A percentile compares a stretch with the other conserved stretches of the same genome.
Evolutionary conservation across 179 eudicot genomes (phyloP).

Genomic region (Nepenthes alata): DNA sequence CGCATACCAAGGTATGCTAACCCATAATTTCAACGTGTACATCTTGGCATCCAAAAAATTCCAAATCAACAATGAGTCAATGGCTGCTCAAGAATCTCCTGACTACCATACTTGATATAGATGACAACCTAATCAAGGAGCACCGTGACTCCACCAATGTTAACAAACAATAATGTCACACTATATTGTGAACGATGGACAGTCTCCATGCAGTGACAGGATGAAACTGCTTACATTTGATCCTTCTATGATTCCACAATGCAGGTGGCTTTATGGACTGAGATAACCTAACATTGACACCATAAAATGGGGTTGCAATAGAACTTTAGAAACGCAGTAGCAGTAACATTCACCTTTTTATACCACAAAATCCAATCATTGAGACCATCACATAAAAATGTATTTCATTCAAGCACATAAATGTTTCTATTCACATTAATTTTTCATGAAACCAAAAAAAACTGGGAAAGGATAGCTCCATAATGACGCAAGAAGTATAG

Average conservation of each 20-base stretch:
- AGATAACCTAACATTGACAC: neutral
- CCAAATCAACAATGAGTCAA: neutral
- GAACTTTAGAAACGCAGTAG: neutral
- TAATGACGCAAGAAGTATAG: slow-evolving; percentile 1
- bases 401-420: too few species aligned
- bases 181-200: too few species aligned
- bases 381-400: neutral
- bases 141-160: too few species aligned
- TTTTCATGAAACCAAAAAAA: too few species aligned
- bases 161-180: too few species aligned
- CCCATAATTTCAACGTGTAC: neutral
- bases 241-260: too few species aligned
- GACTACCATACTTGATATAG: too few species aligned
- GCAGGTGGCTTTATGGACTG: too few species aligned
- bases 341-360: neutral
- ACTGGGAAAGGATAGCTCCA: neutral
- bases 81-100: neutral
- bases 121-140: too few species aligned
- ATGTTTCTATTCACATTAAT: too few species aligned
- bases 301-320: neutral
- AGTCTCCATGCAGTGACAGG: too few species aligned
- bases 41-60: neutral
- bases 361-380: neutral
- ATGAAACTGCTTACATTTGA: too few species aligned
- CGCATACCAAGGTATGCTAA: neutral